Base-by-base conservation (phyloP, 2,329 filamentous ascomycete species). In the Arachnomyces sp. region DNA sequence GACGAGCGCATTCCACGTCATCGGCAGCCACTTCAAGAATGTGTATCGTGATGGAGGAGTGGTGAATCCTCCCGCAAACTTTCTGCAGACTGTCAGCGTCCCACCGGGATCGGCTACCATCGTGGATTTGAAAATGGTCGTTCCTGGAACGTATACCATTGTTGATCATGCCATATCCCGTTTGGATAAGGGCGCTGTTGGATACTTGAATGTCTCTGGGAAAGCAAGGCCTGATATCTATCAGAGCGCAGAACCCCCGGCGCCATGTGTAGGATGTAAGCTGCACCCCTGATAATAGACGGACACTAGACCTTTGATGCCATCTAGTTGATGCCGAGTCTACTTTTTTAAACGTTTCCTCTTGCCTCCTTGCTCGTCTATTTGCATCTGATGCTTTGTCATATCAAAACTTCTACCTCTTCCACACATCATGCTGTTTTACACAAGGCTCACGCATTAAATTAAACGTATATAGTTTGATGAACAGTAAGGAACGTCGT, bases 151-250 rank as follows among this genome's bases (percentile, higher is more conserved):
- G 3, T 60, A 61, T 44, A 55, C 58, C 2, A 32, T 59, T 4
- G 53, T 61, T 11, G 58, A 60, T 33, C 58, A 60, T 45, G 57
- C 58, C 4, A 60, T 61, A 7, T 60, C 59, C 37, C 50, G 58
- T 0, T 36, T 61, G 30, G 58, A 61, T 32, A 60, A 60, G 39
- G 58, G 58, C 1, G 56, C 52, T 2, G 56, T 60, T n/a, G 58
- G 58, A 2, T 61, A 54, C 38, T 43, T 60, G 42, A 61, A 60
- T 44, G 58, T 60, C 16, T 49, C 58, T 7, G 58, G 58, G 2
- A 43, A 51, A 14, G 49, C 45, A 8, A 46, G 49, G 13, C 55
- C 52, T 2, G 53, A 58, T 20, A 42, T 59, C 4, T 57, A 57
- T 18, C 34, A 47, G 31, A 56, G 58, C 29, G 18, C 42, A 3